Conservation (phyloP, 805 yeast species). For the Metschnikowia baotianmanensis region DNA sequence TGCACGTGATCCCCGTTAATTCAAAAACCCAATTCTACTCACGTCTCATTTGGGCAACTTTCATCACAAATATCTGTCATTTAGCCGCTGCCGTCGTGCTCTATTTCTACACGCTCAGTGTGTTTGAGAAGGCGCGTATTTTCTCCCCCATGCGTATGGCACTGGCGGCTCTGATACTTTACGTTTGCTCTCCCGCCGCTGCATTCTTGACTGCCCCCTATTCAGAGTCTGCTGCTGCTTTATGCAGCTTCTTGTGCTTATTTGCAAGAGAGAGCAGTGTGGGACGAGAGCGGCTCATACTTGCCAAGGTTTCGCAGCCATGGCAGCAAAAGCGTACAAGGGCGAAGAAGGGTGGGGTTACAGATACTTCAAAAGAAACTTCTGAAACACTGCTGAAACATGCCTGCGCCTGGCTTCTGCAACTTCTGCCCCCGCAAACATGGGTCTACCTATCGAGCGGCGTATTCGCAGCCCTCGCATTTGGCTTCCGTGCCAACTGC, state of each 20-base stretch:
- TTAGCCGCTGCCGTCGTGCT: constrained; percentile 47
- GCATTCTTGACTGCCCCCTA: constrained; percentile 72
- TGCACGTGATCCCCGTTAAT: constrained; percentile 24
- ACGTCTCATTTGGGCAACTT: constrained; percentile 29
- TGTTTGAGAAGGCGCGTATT: constrained; percentile 20
- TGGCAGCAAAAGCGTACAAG: not conserved
- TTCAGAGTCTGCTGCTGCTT: constrained; percentile 70
- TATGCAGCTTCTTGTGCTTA: constrained; percentile 57
- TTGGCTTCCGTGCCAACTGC: constrained; percentile 73
- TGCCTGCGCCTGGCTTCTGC: not conserved
- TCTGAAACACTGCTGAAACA: not conserved
- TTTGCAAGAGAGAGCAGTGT: constrained; percentile 43
- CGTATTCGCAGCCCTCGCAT: constrained; percentile 50
- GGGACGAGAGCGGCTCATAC: constrained; percentile 1
- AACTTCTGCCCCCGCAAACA: not conserved
- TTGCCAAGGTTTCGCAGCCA: not conserved
- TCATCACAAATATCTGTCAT: constrained; percentile 54
- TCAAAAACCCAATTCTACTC: constrained; percentile 11
- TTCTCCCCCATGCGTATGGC: constrained; percentile 22
- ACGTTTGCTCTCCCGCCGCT: constrained; percentile 73
- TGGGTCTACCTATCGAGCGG: constrained; percentile 48
- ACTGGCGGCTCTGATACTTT: constrained; percentile 36
- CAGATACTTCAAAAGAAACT: not conserved
- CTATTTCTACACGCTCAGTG: constrained; percentile 44
- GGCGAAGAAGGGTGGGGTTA: not conserved